phyloP scores from a whole-genome alignment of 2,329 filamentous ascomycete genomes.

The Fusarium agapanthi region DNA sequence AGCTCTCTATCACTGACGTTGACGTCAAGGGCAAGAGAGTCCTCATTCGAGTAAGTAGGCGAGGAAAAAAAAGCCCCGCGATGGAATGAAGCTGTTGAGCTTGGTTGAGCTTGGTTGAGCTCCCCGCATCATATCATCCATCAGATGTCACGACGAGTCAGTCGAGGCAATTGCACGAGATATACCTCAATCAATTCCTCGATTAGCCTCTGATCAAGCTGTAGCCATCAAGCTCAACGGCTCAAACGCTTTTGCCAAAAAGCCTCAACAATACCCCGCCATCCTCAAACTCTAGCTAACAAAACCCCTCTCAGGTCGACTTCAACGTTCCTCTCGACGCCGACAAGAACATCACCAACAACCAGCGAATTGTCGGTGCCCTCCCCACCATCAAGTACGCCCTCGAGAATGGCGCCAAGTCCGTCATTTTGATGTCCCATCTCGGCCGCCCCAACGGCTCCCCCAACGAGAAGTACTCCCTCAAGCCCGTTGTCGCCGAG shows the following conservation, averaged over 20 bases:
- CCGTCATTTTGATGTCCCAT: constrained; percentile 97
- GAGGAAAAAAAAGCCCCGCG: constrained; percentile 41
- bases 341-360: constrained; percentile 95
- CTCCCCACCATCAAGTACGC: constrained; percentile 96
- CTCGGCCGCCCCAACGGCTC: constrained; percentile 94
- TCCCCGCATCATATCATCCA: constrained; percentile 15
- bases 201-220: background rate
- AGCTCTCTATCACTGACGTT: constrained; percentile 95
- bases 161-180: background rate
- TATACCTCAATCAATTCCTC: background rate
- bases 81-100: constrained; percentile 26
- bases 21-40: constrained; percentile 99
- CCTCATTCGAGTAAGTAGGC: constrained; percentile 84
- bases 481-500: constrained; percentile 90
- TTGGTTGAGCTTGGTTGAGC: constrained; percentile 23
- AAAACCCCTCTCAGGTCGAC: constrained; percentile 74
- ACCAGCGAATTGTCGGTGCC: constrained; percentile 96
- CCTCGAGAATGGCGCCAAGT: constrained; percentile 87
- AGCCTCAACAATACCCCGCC: constrained; percentile 16
- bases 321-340: constrained; percentile 98
- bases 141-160: background rate
- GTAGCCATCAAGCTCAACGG: no score
- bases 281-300: constrained; percentile 32
- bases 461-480: constrained; percentile 89
- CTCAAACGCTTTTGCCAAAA: background rate